A percentile compares a stretch with the other conserved stretches of the same genome.
Evolutionary conservation across 495 filamentous ascomycete genomes (phyloP).

Genomic region (Penicillium flavigenum): DNA sequence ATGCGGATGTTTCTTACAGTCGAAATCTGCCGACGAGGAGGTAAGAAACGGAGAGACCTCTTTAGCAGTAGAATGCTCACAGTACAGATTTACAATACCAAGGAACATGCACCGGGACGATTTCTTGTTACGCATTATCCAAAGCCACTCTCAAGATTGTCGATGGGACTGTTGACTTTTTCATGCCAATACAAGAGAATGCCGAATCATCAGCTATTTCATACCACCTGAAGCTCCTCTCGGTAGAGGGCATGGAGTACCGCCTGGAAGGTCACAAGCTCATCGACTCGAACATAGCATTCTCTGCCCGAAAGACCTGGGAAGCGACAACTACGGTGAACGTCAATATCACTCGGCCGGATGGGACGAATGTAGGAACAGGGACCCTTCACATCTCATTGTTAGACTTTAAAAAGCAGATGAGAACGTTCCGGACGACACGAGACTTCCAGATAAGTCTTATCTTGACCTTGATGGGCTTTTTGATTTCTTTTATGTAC

Average conservation of each 20-base stretch:
- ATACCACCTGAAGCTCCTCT: constrained; percentile 61
- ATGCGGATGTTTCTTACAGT: constrained; percentile 2
- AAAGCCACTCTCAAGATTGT: constrained; percentile 50
- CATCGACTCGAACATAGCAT: constrained; percentile 57
- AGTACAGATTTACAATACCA: constrained; percentile 6
- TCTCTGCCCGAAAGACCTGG: constrained; percentile 57
- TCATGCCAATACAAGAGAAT: constrained; percentile 45
- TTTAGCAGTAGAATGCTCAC: not conserved
- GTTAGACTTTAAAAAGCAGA: constrained; percentile 56
- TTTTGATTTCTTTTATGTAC: constrained; percentile 54
- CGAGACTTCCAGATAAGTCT: not conserved
- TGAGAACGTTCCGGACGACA: constrained; percentile 49
- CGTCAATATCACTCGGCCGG: constrained; percentile 43
- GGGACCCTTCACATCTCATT: constrained; percentile 60
- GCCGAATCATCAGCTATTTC: constrained; percentile 58
- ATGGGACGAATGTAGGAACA: constrained; percentile 50
- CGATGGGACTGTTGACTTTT: constrained; percentile 46
- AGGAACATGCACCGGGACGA: constrained; percentile 54
- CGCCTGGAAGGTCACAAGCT: constrained; percentile 64
- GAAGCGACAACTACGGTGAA: constrained; percentile 63
- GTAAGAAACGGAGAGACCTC: not conserved
- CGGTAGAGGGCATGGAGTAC: constrained; percentile 48
- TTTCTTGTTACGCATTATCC: constrained; percentile 56
- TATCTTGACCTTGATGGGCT: constrained; percentile 6
- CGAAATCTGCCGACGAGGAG: not conserved